Base-by-base conservation (phyloP, 495 filamentous ascomycete genomes). In the Tuber indicum region DNA sequence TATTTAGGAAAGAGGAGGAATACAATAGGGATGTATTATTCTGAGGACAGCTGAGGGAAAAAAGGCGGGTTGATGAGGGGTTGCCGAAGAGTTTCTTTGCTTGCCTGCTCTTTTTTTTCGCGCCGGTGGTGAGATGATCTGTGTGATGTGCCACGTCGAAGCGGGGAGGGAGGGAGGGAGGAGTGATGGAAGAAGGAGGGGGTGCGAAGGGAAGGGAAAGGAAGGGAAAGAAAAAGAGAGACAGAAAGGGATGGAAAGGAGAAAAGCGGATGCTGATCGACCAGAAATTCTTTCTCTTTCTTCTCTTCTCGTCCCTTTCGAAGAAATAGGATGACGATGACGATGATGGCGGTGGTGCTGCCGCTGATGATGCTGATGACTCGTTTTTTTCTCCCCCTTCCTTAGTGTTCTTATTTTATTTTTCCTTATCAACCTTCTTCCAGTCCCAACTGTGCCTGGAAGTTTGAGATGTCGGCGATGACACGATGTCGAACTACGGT, bases 121-220 rank as follows among this genome's bases (percentile, higher is more conserved):
- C 58, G 26, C 10, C 26, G 58, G 58, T 66, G 58, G 78, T 74
- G 74, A 76, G 77, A 79, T 80, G 78, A 80, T 76, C 79, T 80
- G 78, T 80, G 78, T 72, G 77, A 80, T 80, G 77, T 80, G 78
- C 78, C 78, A 80, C 78, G 78, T 80, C 78, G 77, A 74, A 66
- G 78, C 76, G 78, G 74, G 78, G 74, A 49, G 32, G 41, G 75
- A 42, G 46, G 32, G 32, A 32, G 32, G 66, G 72, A 45, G 45
- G 42, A 71, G 26, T 23, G 21, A 42, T 23, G 39, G 39, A 72
- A 32, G 75, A 78, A 52, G 47, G 71, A 69, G 72, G 76, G 73
- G 77, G 74, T 78, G 78, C 76, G 58, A 66, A 47, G 26, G 36
- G 66, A 79, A 75, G 32, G 62, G 66, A 72, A 71, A 78, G 52